These are phyloP conservation scores for Didymella glomerata DNA, from an alignment of 2,329 filamentous ascomycete genomes.

Conservation along the genomic window DNA sequence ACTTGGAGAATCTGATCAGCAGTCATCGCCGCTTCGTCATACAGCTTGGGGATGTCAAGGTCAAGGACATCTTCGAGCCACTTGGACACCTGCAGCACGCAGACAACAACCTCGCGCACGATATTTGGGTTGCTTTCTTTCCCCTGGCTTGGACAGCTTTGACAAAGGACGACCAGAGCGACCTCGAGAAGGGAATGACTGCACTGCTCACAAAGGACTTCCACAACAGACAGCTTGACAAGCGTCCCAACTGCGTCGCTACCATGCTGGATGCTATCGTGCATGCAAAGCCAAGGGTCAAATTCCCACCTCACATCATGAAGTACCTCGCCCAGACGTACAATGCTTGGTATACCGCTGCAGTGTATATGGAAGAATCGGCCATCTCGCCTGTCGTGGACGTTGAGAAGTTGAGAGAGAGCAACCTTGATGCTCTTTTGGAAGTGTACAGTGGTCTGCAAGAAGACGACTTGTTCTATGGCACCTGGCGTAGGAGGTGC, in stretches of 20 bases:
- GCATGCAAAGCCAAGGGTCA: conserved; percentile 84
- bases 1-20: conserved; percentile 79
- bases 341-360: conserved; percentile 95
- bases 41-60: conserved; percentile 84
- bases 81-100: conserved; percentile 91
- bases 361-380: conserved; percentile 87
- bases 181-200: conserved; percentile 92
- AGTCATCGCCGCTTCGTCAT: conserved; percentile 83
- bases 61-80: conserved; percentile 88
- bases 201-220: conserved; percentile 92
- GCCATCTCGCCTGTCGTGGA: conserved; percentile 86
- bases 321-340: conserved; percentile 95
- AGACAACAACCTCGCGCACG: conserved; percentile 80
- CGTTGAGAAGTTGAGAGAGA: conserved; percentile 84
- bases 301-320: conserved; percentile 92
- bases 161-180: conserved; percentile 84
- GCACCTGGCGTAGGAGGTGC: conserved; percentile 92
- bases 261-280: conserved; percentile 89
- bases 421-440: conserved; percentile 93
- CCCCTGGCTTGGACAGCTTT: conserved; percentile 93
- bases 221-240: conserved; percentile 92
- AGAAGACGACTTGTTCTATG: conserved; percentile 97
- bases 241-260: conserved; percentile 93
- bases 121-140: conserved; percentile 91
- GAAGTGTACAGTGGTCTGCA: conserved; percentile 90